phyloP scores from a whole-genome alignment of 495 filamentous ascomycete species.

The Neurospora sp. region DNA sequence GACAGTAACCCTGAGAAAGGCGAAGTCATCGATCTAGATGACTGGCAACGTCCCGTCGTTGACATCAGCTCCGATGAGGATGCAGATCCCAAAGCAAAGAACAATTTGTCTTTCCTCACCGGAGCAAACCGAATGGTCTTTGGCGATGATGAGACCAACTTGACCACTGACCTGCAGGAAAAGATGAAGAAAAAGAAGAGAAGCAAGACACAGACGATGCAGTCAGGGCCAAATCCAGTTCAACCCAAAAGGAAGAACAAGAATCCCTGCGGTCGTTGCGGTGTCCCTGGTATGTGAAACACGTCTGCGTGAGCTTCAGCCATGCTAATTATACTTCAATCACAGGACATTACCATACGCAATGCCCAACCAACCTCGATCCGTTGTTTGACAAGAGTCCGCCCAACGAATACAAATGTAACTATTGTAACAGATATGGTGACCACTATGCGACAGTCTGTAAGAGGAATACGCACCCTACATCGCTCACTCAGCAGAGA shows the following conservation, averaged over 20 bases:
- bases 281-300: constrained; percentile 17
- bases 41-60: not conserved
- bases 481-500: constrained; percentile 18
- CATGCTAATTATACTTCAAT: not conserved
- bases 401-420: constrained; percentile 22
- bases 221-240: not conserved
- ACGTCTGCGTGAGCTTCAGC: not conserved
- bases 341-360: constrained; percentile 29
- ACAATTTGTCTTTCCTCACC: constrained; percentile 8
- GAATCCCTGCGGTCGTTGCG: constrained; percentile 29
- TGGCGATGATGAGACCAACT: not conserved
- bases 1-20: not conserved
- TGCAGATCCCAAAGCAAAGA: not conserved
- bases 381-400: constrained; percentile 23
- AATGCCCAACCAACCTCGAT: constrained; percentile 34
- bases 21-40: not conserved
- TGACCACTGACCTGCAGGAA: not conserved
- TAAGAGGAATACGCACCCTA: constrained; percentile 16
- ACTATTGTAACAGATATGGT: constrained; percentile 19
- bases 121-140: constrained; percentile 13
- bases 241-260: not conserved
- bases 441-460: constrained; percentile 26
- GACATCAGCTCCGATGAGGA: not conserved
- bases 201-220: not conserved
- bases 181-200: not conserved